Base-by-base conservation (phyloP, 2,329 filamentous ascomycete genomes). In the Botrytis fragariae region DNA sequence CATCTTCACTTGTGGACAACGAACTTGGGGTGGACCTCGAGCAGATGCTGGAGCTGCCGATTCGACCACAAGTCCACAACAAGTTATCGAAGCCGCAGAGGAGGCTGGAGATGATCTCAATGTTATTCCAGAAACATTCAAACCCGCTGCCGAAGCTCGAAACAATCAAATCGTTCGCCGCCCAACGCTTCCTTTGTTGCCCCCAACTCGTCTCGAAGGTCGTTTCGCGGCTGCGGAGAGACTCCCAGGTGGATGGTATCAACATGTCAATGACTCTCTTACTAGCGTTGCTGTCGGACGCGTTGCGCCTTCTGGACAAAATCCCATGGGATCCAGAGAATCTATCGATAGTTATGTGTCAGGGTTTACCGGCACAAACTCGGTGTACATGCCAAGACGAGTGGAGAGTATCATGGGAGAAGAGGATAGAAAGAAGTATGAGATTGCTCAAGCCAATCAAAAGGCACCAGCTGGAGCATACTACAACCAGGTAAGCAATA, bases 1-100 rank as follows among this genome's bases (percentile, higher is more conserved):
- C n/a, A 78, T 77, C 18, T 79, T 77, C 48, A 98, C 95, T 0
- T 94, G 95, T 44, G 94, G 95, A 32, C 94, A 97, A 81, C 88
- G 95, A 76, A 98, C 95, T 1, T 99, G 96, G 95, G 95, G 95
- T 77, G 95, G 95, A 0, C 96, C 95, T 18, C 89, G 95, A 79
- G 94, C 94, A 2, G 95, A 98, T 82, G 95, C 95, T 0, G 93
- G 92, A 44, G 87, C 90, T 59, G 95, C 95, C 4, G 92, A 97
- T 81, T 85, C 87, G 20, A 85, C 89, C 74, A 96, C 91, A 0
- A 94, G 93, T 0, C 91, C 93, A 1, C 91, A 93, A 77, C 88
- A 97, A 82, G 95, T 92, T n/a, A 92, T 94, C 71, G 93, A 96
- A 79, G 87, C 91, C 77, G 94, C 95, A 25, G 90, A 92, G 79